These are phyloP conservation scores for Boletales sp. DNA, from an alignment of 768 basidiomycete genomes.

Conservation along the genomic window DNA sequence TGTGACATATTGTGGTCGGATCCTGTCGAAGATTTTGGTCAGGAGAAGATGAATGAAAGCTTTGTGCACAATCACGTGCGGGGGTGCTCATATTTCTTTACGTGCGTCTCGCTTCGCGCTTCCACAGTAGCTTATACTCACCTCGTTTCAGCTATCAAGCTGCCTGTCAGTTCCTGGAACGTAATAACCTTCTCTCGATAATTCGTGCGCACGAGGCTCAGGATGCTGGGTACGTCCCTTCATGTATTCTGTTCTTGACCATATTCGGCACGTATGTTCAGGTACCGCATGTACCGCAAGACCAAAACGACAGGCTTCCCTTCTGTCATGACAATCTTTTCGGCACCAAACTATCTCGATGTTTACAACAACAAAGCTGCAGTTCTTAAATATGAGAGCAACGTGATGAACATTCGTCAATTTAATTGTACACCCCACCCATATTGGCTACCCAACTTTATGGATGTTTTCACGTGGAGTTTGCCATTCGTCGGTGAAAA, in stretches of 20 bases:
- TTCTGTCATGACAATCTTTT: slow-evolving; percentile 99
- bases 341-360: slow-evolving; percentile 96
- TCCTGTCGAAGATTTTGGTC: slow-evolving; percentile 95
- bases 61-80: slow-evolving; percentile 97
- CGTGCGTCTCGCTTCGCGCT: slow-evolving; percentile 40
- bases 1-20: slow-evolving; percentile 99
- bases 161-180: slow-evolving; percentile 94
- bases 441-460: slow-evolving; percentile 99
- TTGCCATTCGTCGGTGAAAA: slow-evolving; percentile 98
- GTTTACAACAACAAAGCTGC: slow-evolving; percentile 99
- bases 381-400: slow-evolving; percentile 98
- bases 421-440: slow-evolving; percentile 96
- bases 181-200: slow-evolving; percentile 94
- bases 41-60: slow-evolving; percentile 85
- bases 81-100: slow-evolving; percentile 95
- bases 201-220: slow-evolving; percentile 98
- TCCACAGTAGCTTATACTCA: background rate
- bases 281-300: slow-evolving; percentile 98
- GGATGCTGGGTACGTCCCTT: slow-evolving; percentile 79
- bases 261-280: slow-evolving; percentile 23
- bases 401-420: slow-evolving; percentile 97
- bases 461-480: slow-evolving; percentile 99
- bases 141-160: slow-evolving; percentile 73
- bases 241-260: background rate
- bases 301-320: slow-evolving; percentile 98